These are phyloP conservation scores for Microsporum ferrugineum DNA, from an alignment of 2,329 filamentous ascomycete genomes.

Conservation along the genomic window DNA sequence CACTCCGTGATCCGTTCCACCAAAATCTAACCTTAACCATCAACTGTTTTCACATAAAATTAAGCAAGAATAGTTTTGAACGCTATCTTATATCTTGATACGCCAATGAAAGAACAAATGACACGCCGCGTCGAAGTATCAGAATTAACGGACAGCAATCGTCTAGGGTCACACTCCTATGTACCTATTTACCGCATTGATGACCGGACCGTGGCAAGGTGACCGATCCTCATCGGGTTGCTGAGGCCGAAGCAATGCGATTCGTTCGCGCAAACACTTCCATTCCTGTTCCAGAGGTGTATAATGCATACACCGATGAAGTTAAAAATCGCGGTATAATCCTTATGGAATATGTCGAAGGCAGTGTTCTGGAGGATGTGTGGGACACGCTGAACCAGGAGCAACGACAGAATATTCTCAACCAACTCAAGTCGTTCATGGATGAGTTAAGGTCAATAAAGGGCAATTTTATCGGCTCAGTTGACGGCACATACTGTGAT, in stretches of 20 bases:
- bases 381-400: conserved; percentile 10
- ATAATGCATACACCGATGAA: conserved; percentile 12
- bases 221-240: not conserved
- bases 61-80: no score
- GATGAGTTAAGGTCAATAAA: conserved; percentile 12
- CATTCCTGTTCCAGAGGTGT: conserved; percentile 15
- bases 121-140: conserved; percentile 7
- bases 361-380: conserved; percentile 10
- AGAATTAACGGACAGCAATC: conserved; percentile 5
- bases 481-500: conserved; percentile 13
- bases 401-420: conserved; percentile 8
- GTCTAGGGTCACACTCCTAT: not conserved
- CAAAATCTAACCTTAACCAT: no score
- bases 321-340: conserved; percentile 8
- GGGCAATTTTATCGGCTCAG: conserved; percentile 14
- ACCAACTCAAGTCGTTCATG: conserved; percentile 12
- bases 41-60: no score
- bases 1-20: no score
- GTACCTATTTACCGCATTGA: conserved; percentile 32
- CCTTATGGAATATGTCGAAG: conserved; percentile 15
- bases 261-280: conserved; percentile 14
- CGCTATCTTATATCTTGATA: no score
- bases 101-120: not conserved
- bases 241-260: conserved; percentile 13
- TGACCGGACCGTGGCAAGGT: conserved; percentile 18